A percentile compares a stretch with the other conserved stretches of the same genome.
These are phyloP conservation scores for Osmanthus fragrans DNA, from an alignment of 257 asterid species.

Conservation along the genomic window DNA sequence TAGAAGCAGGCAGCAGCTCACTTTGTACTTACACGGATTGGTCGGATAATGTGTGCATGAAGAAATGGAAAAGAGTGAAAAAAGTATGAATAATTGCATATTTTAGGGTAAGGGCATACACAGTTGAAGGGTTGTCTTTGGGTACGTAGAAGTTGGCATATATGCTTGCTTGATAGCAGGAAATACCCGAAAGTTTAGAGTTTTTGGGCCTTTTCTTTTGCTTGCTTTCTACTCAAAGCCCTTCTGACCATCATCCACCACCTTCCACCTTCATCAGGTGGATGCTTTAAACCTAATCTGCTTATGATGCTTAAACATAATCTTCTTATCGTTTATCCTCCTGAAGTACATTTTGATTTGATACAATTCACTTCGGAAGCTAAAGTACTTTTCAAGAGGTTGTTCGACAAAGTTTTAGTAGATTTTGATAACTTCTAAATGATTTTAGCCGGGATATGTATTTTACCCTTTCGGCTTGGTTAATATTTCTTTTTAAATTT, in stretches of 20 bases:
- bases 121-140: slow-evolving; percentile 19
- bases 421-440: no score
- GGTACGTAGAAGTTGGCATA: slow-evolving; percentile 37
- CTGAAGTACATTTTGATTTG: no score
- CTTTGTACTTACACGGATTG: slow-evolving; percentile 27
- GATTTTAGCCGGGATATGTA: no score
- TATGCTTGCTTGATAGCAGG: slow-evolving; percentile 76
- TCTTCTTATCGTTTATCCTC: no score
- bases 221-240: slow-evolving; percentile 88
- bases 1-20: slow-evolving; percentile 29
- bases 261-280: background rate
- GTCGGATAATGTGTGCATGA: slow-evolving; percentile 47
- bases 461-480: no score
- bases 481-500: no score
- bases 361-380: no score
- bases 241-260: slow-evolving; percentile 9
- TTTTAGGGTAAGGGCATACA: background rate
- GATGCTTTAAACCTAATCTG: background rate
- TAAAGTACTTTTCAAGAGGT: no score
- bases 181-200: slow-evolving; percentile 30
- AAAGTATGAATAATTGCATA: slow-evolving; percentile 24
- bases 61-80: slow-evolving; percentile 45
- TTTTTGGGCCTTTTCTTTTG: slow-evolving; percentile 45
- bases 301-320: no score
- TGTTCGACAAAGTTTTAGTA: no score